Evolutionary conservation across 2,329 filamentous ascomycete species (phyloP).

Genomic region (Aspergillus transmontanensis): DNA sequence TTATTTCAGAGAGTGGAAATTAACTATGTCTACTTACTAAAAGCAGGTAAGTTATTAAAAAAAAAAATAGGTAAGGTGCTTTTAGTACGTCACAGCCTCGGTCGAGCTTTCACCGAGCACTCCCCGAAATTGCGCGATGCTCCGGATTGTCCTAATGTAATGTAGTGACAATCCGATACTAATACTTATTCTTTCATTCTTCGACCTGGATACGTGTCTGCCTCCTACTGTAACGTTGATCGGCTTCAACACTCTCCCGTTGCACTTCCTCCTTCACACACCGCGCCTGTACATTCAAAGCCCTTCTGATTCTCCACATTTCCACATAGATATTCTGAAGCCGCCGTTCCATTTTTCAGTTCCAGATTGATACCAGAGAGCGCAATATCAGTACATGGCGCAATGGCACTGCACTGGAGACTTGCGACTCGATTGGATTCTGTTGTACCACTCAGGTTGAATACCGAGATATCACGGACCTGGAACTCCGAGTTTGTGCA

Average conservation of each 20-base stretch:
- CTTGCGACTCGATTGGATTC: slow-evolving; percentile 24
- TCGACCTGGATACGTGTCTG: background rate
- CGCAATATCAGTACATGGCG: slow-evolving; percentile 29
- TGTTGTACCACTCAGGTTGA: slow-evolving; percentile 22
- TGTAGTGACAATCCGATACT: no score
- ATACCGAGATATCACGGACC: slow-evolving; percentile 34
- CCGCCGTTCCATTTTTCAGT: slow-evolving; percentile 22
- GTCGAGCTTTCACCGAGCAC: no score
- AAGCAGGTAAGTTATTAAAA: no score
- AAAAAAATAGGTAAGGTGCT: no score
- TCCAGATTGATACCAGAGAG: slow-evolving; percentile 23
- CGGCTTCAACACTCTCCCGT: slow-evolving; percentile 28
- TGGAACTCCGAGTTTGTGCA: slow-evolving; percentile 47
- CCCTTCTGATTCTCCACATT: slow-evolving; percentile 25
- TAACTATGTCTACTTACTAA: no score
- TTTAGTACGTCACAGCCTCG: no score
- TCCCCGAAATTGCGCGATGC: background rate
- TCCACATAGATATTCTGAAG: slow-evolving; percentile 28
- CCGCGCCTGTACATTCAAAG: slow-evolving; percentile 30
- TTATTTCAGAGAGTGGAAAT: no score
- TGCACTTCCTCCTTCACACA: slow-evolving; percentile 32
- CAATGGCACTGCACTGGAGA: slow-evolving; percentile 35
- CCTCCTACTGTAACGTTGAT: background rate
- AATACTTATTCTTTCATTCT: background rate
- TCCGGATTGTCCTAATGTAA: background rate